phyloP scores from a whole-genome alignment of 495 filamentous ascomycete genomes.

The Xylaria intraflava region DNA sequence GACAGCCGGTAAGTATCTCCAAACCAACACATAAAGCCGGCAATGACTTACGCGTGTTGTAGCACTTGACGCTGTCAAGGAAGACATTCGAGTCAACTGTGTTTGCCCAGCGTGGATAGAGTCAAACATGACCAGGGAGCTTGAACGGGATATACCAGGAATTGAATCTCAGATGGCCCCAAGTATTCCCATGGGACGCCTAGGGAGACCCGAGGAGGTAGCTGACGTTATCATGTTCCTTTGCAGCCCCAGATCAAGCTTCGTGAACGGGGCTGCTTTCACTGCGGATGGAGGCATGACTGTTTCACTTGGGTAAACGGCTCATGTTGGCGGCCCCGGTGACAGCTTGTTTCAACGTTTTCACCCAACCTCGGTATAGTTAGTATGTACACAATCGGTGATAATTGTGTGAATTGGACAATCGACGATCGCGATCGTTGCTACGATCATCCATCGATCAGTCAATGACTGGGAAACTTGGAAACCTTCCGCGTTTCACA shows the following conservation, averaged over 20 bases:
- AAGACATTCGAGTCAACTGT: slow-evolving; percentile 48
- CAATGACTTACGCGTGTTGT: not conserved
- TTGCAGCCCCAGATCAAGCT: slow-evolving; percentile 40
- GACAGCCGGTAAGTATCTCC: slow-evolving; percentile 27
- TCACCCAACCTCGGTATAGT: no score
- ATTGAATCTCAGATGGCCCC: slow-evolving; percentile 33
- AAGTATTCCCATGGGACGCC: slow-evolving; percentile 44
- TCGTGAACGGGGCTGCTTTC: slow-evolving; percentile 46
- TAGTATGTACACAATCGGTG: no score
- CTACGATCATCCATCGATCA: no score
- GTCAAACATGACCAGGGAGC: slow-evolving; percentile 31
- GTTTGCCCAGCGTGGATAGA: slow-evolving; percentile 48
- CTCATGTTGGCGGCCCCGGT: no score
- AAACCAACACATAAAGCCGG: not conserved
- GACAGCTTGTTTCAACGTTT: no score
- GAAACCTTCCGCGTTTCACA: no score
- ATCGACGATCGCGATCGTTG: no score
- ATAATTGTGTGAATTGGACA: no score
- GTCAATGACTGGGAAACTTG: no score
- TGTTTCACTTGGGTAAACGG: not conserved
- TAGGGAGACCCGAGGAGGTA: slow-evolving; percentile 44
- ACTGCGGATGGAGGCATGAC: not conserved
- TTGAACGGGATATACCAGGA: slow-evolving; percentile 34
- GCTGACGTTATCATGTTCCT: slow-evolving; percentile 47
- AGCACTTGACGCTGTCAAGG: slow-evolving; percentile 14